Base-by-base conservation (phyloP, 768 basidiomycete species). In the Termitomyces sp. region DNA sequence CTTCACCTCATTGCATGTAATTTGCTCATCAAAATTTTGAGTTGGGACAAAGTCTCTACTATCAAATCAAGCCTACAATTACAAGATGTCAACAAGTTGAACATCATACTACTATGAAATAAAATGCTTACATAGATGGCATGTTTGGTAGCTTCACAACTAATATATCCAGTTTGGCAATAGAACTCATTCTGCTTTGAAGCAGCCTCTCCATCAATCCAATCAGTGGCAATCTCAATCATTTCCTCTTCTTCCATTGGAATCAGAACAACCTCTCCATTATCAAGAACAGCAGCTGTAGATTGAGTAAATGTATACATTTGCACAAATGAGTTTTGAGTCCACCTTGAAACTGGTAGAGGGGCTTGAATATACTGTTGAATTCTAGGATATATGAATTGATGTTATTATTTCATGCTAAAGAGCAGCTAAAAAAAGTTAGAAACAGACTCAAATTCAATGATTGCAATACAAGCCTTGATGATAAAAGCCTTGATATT, bases 11-110 rank as follows among this genome's bases (percentile, higher is more conserved):
- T 27, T 4, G 27, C 27, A 27, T 27, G 27, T 37, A 51, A 16
- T 31, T 34, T 57, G 56, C 53, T 37, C 37, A 15, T 39, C 61
- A 20, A 51, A 48, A 3, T 62, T 61, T 33, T 66, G 62, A 0
- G 65, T 68, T 0, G 68, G 34, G 3, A 65, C 65, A 62, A 66
- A 68, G 59, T 68, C 69, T 41, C 48, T 58, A 18, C 54, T 58
- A 39, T 16, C 61, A 39, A 53, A 54, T n/a, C 44, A 9, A 45
- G 51, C 51, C 57, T 58, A 45, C 6, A 41, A 22, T n/a, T n/a
- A 51, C 63, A 63, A 65, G 3, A 36, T 2, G 4, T 34, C n/a
- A 36, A 41, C 27, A 13, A n/a, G 45, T 6, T 41, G 31, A 33
- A 34, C 24, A 57, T 15, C 7, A 6, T 13, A 5, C 12, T 24